Base-by-base conservation (phyloP, 345 rosid genomes). In the Mercurialis annua region DNA sequence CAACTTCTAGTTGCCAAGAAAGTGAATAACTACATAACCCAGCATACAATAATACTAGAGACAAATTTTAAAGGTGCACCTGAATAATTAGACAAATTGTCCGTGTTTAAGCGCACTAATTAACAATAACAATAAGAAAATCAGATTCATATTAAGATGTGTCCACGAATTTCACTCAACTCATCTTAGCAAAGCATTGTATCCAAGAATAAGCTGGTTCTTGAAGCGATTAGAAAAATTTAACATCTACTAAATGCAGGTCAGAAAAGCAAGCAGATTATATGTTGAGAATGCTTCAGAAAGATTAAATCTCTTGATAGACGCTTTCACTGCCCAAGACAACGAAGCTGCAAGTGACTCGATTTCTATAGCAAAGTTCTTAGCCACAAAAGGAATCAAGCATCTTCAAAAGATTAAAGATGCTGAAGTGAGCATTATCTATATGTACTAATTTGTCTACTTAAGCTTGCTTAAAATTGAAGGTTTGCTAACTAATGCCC, bases 281-380 rank as follows among this genome's bases (percentile, higher is more conserved):
- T 70, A 84, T 6, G 82, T 80, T 21, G 92, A 82, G 56, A 88
- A 85, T 71, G 51, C 82, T 44, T 75, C 90, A 1, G 80, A 78
- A 33, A 80, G 96, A 83, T 78, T 90, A 69, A 82, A 84, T 65
- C 83, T 90, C 24, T 85, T 71, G 60, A 81, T 81, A 54, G 86
- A 83, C 40, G 97, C 97, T 33, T 74, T 83, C 50, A 72, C 81
- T 36, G 80, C 86, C 3, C 77, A 81, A 27, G 89, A 93, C 62
- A 79, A 64, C 6, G 65, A 78, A 21, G 62, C 81, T 34, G 85
- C 89, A 0, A 65, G 60, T 36, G 78, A 84, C 26, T 88, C 76
- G 29, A 75, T 87, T 69, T 84, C 87, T 64, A 90, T 74, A 65
- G 86, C 92, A n/a, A 85, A 81, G 77, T 71, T 71, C 36, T 54